phyloP scores from a whole-genome alignment of 23 red algal genomes.

The Cyanidiococcus yangmingshanensis region DNA sequence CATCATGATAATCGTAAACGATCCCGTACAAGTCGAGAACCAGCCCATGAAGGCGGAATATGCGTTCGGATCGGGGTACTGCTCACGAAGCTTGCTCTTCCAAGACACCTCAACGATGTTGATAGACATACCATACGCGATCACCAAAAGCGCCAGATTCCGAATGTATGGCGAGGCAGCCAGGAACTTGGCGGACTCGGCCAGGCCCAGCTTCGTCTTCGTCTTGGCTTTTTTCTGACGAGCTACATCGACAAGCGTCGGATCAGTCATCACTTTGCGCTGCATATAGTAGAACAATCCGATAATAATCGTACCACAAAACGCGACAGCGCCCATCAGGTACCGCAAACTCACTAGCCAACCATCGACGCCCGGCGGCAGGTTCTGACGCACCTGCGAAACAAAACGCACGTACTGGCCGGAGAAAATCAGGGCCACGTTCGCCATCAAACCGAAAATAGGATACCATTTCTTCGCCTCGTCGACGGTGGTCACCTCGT shows the following conservation, averaged over 20 bases:
- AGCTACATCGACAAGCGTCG: conserved; percentile 39
- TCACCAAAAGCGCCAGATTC: conserved; percentile 82
- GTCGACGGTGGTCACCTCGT: conserved; percentile 86
- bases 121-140: conserved; percentile 98
- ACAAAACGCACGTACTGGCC: conserved; percentile 97
- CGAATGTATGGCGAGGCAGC: conserved; percentile 82
- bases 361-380: conserved; percentile 89
- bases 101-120: conserved; percentile 98
- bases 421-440: conserved; percentile 94
- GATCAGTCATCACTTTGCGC: conserved; percentile 77
- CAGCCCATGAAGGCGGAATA: conserved; percentile 99
- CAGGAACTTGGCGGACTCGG: conserved; percentile 80
- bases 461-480: conserved; percentile 99
- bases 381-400: conserved; percentile 74
- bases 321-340: conserved; percentile 71
- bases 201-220: conserved; percentile 81
- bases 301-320: conserved; percentile 62
- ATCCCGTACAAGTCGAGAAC: conserved; percentile 84
- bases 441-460: conserved; percentile 84
- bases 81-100: conserved; percentile 70
- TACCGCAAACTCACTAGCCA: conserved; percentile 92
- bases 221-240: conserved; percentile 49
- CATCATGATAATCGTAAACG: conserved; percentile 84
- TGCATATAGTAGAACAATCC: conserved; percentile 78
- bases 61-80: conserved; percentile 88